These are phyloP conservation scores for Sporothrix sp. DNA, from an alignment of 2,329 filamentous ascomycete species.

Conservation along the genomic window DNA sequence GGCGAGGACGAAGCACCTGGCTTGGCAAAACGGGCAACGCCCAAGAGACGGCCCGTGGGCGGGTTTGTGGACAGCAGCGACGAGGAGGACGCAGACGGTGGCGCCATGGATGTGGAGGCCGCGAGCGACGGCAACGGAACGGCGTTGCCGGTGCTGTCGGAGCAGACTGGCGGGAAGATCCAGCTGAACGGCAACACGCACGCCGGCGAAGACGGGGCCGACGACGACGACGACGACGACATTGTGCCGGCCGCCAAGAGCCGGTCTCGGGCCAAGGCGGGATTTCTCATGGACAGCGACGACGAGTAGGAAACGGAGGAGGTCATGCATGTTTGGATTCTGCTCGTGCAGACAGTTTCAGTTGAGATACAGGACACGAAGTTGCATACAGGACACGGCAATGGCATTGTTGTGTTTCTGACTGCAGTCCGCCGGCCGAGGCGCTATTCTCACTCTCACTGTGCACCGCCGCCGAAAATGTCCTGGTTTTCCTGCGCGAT, in stretches of 20 bases:
- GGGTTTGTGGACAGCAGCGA: constrained; percentile 22
- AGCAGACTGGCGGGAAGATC: constrained; percentile 11
- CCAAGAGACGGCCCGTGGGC: constrained; percentile 17
- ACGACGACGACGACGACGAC: constrained; percentile 31
- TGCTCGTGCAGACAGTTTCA: too few species aligned
- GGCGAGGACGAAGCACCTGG: constrained; percentile 19
- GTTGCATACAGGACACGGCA: too few species aligned
- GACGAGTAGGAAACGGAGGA: constrained; percentile 36
- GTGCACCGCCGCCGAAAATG: constrained; percentile 10
- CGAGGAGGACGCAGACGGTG: constrained; percentile 23
- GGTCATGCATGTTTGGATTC: background rate
- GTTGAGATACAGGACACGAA: too few species aligned
- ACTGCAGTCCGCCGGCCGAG: too few species aligned
- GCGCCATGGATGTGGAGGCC: constrained; percentile 25
- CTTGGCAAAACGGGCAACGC: constrained; percentile 1
- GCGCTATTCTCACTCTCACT: too few species aligned
- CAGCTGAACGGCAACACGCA: constrained; percentile 2
- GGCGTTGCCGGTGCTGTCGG: constrained; percentile 9
- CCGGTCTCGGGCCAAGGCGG: constrained; percentile 38
- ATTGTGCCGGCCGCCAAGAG: constrained; percentile 29
- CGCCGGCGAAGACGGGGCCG: constrained; percentile 6
- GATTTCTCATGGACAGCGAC: constrained; percentile 51
- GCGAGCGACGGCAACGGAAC: constrained; percentile 20
- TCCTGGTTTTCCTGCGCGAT: constrained; percentile 15
- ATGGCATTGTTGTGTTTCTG: too few species aligned